A percentile compares a stretch with the other conserved stretches of the same genome.
phyloP scores from a whole-genome alignment of 257 asterid species.

The Solanum lycopersicoides region DNA sequence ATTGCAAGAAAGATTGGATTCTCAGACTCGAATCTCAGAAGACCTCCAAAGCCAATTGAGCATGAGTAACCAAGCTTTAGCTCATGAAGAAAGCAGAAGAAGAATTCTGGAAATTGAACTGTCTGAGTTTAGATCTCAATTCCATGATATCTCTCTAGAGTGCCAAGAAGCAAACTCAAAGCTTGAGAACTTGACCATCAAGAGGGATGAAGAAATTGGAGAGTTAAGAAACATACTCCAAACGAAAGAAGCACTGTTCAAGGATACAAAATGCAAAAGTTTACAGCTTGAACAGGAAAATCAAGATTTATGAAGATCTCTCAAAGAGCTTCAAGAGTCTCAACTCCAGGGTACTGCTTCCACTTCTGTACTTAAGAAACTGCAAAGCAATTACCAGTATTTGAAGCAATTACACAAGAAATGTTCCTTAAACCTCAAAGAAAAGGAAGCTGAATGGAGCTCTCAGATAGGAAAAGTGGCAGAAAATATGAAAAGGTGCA shows the following conservation, averaged over 20 bases:
- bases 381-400: background rate
- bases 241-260: background rate
- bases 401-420: background rate
- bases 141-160: background rate
- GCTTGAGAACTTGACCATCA: background rate
- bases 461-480: background rate
- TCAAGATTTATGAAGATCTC: background rate
- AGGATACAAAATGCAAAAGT: background rate
- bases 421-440: background rate
- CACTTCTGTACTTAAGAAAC: background rate
- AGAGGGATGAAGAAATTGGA: background rate
- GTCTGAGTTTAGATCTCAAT: background rate
- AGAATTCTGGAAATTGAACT: background rate
- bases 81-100: background rate
- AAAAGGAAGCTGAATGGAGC: background rate
- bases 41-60: background rate
- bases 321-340: background rate
- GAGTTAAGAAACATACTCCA: background rate
- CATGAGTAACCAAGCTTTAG: background rate
- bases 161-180: background rate
- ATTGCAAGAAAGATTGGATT: background rate
- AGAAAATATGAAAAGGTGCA: background rate
- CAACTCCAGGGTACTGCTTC: background rate
- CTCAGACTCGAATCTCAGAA: background rate
- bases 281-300: background rate